Evolutionary conservation across 495 filamentous ascomycete species (phyloP), one percentile per base, ranked within the genome.

Genomic region (Penicillium steckii): DNA sequence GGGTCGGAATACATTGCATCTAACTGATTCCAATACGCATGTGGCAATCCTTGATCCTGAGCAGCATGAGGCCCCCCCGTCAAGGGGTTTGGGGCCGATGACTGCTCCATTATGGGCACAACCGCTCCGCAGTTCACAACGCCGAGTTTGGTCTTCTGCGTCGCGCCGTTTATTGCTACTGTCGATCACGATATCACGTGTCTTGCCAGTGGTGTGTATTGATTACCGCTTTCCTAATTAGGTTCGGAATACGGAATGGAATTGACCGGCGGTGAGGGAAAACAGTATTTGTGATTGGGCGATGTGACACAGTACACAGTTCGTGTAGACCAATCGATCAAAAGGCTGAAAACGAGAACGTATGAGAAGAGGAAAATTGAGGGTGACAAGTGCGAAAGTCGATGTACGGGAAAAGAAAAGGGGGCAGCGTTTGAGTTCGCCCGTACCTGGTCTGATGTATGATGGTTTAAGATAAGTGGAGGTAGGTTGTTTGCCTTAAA

Each of bases 1-100:
- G 44, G 44, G 48, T 65, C 65, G n/a, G 57, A 43, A 38, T 68
- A 76, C 24, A 71, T 48, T n/a, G 66, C 30, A 43, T 75, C 71
- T 37, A 76, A 59, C 9, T 37, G 64, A 48, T 61, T 64, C 74
- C 74, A 76, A 47, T 70, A 74, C 21, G 70, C 74, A 1, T 66
- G 46, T 19, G 65, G 57, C 10, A 70, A 48, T 19, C 47, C 53
- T 27, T 67, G 57, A 15, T 62, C 53, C 41, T 66, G 60, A 41
- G 63, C 46, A n/a, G 57, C 54, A 57, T 64, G 61, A 26, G 62
- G 61, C 51, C 72, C 43, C 17, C 66, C 66, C 46, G 58, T 61
- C 65, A 74, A 61, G 19, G 65, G 46, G 51, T 65, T 67, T 44
- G 69, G 68, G 37, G 65, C 53, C 26, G 68, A 59, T 21, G 69